Evolutionary conservation across 2,329 filamentous ascomycete genomes (phyloP).

Genomic region (Trichoderma semiorbis): DNA sequence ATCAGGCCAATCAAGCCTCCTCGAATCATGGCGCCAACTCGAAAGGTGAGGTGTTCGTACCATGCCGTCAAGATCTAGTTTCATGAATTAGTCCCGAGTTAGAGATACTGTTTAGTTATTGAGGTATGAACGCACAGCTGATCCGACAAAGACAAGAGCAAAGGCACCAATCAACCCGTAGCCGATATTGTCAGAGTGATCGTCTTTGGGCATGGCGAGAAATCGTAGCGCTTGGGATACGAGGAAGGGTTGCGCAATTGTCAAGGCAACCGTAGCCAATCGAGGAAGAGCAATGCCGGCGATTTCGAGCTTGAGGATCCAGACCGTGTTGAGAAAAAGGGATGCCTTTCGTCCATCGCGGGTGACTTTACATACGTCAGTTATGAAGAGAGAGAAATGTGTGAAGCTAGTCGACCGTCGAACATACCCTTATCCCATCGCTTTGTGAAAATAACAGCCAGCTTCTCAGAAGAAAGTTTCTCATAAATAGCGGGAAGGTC

Average conservation of each 20-base stretch:
- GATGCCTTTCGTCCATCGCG: conserved; percentile 24
- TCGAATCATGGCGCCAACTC: conserved; percentile 30
- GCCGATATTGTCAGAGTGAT: conserved; percentile 27
- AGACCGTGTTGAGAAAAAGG: conserved; percentile 27
- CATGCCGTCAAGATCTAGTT: conserved; percentile 30
- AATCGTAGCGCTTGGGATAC: conserved; percentile 29
- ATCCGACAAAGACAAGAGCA: conserved; percentile 31
- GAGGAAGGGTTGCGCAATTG: conserved; percentile 32
- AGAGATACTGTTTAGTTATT: background rate
- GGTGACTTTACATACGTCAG: conserved; percentile 5
- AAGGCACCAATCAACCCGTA: conserved; percentile 34
- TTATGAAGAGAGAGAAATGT: conserved; percentile 4
- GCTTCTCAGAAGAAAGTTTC: conserved; percentile 29
- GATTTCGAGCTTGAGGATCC: conserved; percentile 31
- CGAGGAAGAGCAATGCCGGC: conserved; percentile 28
- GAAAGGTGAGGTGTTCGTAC: conserved; percentile 33
- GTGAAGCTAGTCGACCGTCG: fast-evolving
- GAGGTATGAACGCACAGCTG: conserved; percentile 25
- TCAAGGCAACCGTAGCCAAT: conserved; percentile 28
- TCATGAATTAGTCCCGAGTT: background rate
- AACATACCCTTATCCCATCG: conserved; percentile 26
- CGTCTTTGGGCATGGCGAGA: conserved; percentile 25
- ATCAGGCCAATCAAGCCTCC: conserved; percentile 31
- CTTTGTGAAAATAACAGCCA: conserved; percentile 24
- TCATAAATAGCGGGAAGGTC: conserved; percentile 32